Evolutionary conservation across 1,284 basidiomycete genomes (phyloP), one percentile per base, ranked within the genome.

Genomic region (Tylopilus orsonianus): DNA sequence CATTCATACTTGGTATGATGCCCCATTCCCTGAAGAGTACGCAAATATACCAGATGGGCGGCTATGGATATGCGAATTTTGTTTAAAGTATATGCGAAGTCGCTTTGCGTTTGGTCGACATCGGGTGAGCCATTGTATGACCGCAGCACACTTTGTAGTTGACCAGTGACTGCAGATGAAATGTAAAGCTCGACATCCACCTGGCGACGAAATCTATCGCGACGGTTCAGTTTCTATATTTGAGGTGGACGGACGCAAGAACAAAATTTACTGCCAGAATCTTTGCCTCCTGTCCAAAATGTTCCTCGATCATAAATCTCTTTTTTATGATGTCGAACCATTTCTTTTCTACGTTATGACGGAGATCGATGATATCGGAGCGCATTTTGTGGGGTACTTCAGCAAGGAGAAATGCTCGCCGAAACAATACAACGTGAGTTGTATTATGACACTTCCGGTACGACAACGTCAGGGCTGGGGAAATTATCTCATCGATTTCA

Each of bases 181-280:
- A 72, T 99, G 97, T 76, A 97, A 96, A 68, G 80, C 85, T 49
- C 79, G 92, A 48, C 91, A 96, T 76, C 96, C 97, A 2, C 97
- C 97, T 2, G 97, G 97, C 12, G 95, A 99, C 67, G 97, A 99
- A 70, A 98, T 99, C 44, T 99, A 99, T 66, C 80, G 96, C 35
- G 94, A 97, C 66, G 87, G 87, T 26, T 69, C 69, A 37, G 78
- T 98, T 29, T 96, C 93, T 9, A 89, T 99, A 48, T 99, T 97
- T 63, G 97, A 99, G 67, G 95, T 99, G 22, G 97, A 99, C 66
- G 97, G 97, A 37, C 79, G 96, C 56, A 94, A 94, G 74, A 97
- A 97, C 77, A 99, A 98, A 89, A 98, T 98, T 61, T 99, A 98
- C 70, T 99, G 97, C 67, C 97, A 99, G 68, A 98, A 99, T 66